phyloP scores from a whole-genome alignment of 2,329 filamentous ascomycete genomes.

The Xylaria sp. region DNA sequence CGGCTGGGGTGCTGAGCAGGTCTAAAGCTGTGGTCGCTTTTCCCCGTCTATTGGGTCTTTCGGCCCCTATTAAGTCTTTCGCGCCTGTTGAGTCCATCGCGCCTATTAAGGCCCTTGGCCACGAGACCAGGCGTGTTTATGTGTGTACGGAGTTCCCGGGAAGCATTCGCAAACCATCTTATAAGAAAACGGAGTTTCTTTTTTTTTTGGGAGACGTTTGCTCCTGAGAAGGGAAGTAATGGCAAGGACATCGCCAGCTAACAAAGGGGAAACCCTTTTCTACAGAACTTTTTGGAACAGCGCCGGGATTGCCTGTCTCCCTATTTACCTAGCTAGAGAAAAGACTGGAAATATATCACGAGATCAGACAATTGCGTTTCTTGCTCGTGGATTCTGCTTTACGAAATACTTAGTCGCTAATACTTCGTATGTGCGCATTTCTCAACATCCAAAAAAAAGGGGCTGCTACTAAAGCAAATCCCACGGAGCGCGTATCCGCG shows the following conservation, averaged over 20 bases:
- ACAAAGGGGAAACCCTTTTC: too few species aligned
- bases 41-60: too few species aligned
- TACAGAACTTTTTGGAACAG: neutral
- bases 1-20: constrained; percentile 73
- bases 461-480: too few species aligned
- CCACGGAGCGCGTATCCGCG: too few species aligned
- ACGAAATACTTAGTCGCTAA: too few species aligned
- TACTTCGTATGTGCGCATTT: too few species aligned
- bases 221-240: too few species aligned
- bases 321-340: neutral
- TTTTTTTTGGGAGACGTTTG: neutral
- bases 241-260: too few species aligned
- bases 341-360: neutral
- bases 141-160: neutral
- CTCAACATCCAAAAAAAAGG: too few species aligned
- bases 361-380: neutral
- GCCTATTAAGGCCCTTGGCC: too few species aligned
- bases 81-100: constrained; percentile 4
- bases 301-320: neutral
- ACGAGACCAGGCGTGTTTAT: neutral
- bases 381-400: neutral
- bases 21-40: constrained; percentile 30
- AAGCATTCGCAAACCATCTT: neutral
- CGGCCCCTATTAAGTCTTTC: neutral
- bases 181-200: neutral